These are phyloP conservation scores for Lentinula edodes DNA, from an alignment of 768 basidiomycete species.

Conservation along the genomic window DNA sequence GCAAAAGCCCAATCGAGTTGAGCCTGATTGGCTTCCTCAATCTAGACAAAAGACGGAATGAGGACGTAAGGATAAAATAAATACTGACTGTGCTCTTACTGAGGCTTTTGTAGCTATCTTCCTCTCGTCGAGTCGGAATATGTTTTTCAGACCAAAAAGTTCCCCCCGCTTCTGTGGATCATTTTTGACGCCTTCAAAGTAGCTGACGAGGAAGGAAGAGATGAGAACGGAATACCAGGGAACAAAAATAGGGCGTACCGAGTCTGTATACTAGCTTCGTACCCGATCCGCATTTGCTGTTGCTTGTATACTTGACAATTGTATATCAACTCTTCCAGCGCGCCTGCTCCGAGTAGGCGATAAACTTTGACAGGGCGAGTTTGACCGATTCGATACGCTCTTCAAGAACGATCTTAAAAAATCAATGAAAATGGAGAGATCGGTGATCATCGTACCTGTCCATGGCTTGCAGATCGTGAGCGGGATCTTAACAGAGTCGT, in stretches of 20 bases:
- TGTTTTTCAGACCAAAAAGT: conserved; percentile 81
- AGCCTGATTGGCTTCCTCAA: conserved; percentile 67
- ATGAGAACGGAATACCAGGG: not conserved
- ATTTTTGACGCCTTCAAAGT: conserved; percentile 80
- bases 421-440: not conserved
- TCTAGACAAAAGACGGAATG: conserved; percentile 33
- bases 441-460: conserved; percentile 39
- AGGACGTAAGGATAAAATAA: not conserved
- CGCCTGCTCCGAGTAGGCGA: conserved; percentile 80
- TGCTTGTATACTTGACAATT: conserved; percentile 90
- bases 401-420: conserved; percentile 9
- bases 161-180: conserved; percentile 72
- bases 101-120: conserved; percentile 68
- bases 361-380: conserved; percentile 80
- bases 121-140: conserved; percentile 72
- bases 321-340: conserved; percentile 84
- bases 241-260: conserved; percentile 35
- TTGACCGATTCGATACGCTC: conserved; percentile 84
- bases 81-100: conserved; percentile 32
- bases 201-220: conserved; percentile 32
- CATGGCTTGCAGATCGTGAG: conserved; percentile 92
- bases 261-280: conserved; percentile 79
- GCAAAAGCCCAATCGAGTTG: conserved; percentile 80
- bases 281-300: conserved; percentile 90
- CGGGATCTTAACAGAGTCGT: conserved; percentile 61